Evolutionary conservation across 2,329 filamentous ascomycete genomes (phyloP), one percentile per base, ranked within the genome.

Genomic region (Epichloe sp.): DNA sequence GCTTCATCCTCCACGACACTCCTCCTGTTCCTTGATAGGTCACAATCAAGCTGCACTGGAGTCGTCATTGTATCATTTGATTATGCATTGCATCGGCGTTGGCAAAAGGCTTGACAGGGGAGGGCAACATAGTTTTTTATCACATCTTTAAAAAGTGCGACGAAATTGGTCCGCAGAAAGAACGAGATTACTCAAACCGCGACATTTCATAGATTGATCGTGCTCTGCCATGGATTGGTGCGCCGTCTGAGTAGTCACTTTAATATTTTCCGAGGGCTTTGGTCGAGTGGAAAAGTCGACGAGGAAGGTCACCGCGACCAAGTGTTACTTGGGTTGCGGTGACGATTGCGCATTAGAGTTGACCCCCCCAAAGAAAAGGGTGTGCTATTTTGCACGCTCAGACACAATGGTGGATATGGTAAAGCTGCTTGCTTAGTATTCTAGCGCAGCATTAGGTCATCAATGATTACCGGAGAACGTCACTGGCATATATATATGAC

Each of bases 31-130:
- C 54, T 55, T 56, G 60, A 55, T 54, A 58, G 63, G 60, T 53
- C 60, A 61, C 54, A 56, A 52, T 50, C 59, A 50, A 50, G 54
- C 2, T 15, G 23, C 41, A 48, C 43, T 47, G 49, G 45, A 54
- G 43, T 44, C 53, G 60, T 58, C 60, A 62, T 60, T 71, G 68
- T 70, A 71, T 61, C 63, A 66, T 63, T 64, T 67, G 58, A 57
- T 60, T 64, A 58, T 62, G 76, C 76, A 79, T 79, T 75, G 76
- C 77, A 79, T 60, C 66, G 77, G 77, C 77, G 77, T 80, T 79
- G 63, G 67, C 56, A 52, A 63, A 60, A 63, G 67, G 63, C 62
- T 53, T 61, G 57, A 51, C 50, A 57, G 58, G 58, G 57, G 57
- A 58, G 58, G 61, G 59, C 57, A 53, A 56, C 57, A 59, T 60